Conservation (phyloP, 805 yeast species). For the Candida awuae region DNA sequence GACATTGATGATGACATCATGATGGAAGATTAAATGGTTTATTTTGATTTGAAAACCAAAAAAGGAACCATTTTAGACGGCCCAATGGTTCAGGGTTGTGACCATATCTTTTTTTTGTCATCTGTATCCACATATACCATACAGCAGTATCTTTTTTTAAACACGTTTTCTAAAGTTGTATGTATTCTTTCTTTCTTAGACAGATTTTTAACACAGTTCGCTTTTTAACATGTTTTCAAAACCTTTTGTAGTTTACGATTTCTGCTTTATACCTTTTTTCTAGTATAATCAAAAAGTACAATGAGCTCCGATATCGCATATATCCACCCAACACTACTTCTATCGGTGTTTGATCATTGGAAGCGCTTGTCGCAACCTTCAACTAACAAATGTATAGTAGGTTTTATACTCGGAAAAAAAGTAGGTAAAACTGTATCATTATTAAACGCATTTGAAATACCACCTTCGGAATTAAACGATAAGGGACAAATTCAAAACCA, state of each 20-base stretch:
- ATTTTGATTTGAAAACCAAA: not conserved
- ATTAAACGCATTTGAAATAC: conserved; percentile 9
- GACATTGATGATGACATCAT: conserved; percentile 8
- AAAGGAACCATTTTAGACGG: not conserved
- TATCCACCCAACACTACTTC: conserved; percentile 3
- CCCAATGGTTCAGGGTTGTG: no score
- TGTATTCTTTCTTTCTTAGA: no score
- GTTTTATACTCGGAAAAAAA: conserved; percentile 12
- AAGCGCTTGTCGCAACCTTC: not conserved
- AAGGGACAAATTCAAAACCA: not conserved
- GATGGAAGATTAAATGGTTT: conserved; percentile 7
- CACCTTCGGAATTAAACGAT: conserved; percentile 1
- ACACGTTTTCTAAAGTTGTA: no score
- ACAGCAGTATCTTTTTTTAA: not conserved
- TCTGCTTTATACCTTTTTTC: no score
- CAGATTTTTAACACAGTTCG: no score
- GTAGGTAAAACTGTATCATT: conserved; percentile 1
- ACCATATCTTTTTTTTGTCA: not conserved
- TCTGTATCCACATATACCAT: not conserved
- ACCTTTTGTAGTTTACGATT: no score
- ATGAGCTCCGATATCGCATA: not conserved
- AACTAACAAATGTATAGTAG: not conserved
- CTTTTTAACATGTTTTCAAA: no score
- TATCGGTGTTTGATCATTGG: conserved; percentile 12
- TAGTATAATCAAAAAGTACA: no score